Percentiles rank a stretch among this genome's conserved stretches.
Evolutionary conservation across 2,329 filamentous ascomycete species (phyloP).

Genomic region (Nemania sp.): DNA sequence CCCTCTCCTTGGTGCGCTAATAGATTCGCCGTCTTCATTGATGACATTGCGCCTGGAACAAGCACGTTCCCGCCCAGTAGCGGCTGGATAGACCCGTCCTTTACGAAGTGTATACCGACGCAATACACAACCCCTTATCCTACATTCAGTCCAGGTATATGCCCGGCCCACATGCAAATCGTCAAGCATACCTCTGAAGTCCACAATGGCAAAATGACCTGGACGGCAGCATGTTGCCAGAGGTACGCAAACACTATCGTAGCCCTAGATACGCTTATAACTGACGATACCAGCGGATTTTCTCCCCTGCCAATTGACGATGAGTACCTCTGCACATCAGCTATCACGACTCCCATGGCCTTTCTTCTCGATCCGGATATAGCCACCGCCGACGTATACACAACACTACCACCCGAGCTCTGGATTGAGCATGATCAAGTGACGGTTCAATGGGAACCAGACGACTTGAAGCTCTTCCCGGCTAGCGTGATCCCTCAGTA

Average conservation of each 20-base stretch:
- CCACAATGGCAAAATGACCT: conserved; percentile 39
- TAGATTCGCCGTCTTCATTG: conserved; percentile 49
- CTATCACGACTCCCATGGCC: conserved; percentile 46
- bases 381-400: conserved; percentile 49
- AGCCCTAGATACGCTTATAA: neutral
- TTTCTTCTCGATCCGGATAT: conserved; percentile 50
- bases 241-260: conserved; percentile 37
- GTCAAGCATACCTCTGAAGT: conserved; percentile 38
- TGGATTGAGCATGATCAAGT: conserved; percentile 49
- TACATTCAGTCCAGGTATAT: conserved; percentile 50
- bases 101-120: conserved; percentile 47
- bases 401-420: conserved; percentile 44
- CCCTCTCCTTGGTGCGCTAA: conserved; percentile 45
- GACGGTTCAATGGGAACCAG: conserved; percentile 47
- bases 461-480: conserved; percentile 44
- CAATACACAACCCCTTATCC: conserved; percentile 45
- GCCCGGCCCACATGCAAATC: conserved; percentile 47
- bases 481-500: conserved; percentile 43
- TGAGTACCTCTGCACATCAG: conserved; percentile 46
- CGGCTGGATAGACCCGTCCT: conserved; percentile 50
- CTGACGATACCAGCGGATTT: conserved; percentile 46
- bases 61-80: conserved; percentile 47
- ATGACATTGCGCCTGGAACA: conserved; percentile 38
- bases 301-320: conserved; percentile 39
- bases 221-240: conserved; percentile 49